Base-by-base conservation (phyloP, 139 green algal genomes). In the Tetratostichococcus sp. region DNA sequence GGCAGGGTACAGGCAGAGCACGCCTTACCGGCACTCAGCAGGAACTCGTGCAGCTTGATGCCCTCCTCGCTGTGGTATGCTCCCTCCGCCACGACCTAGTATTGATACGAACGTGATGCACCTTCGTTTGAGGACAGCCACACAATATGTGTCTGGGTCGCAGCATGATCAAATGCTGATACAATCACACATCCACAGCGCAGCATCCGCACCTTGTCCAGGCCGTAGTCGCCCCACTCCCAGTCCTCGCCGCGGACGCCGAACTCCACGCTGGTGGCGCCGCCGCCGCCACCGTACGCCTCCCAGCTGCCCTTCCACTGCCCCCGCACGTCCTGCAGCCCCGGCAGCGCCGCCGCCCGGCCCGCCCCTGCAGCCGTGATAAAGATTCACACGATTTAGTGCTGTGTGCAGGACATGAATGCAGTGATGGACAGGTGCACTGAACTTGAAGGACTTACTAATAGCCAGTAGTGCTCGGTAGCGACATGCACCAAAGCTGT, bases 11-110 rank as follows among this genome's bases (percentile, higher is more conserved):
- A n/a, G n/a, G n/a, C n/a, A n/a, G n/a, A n/a, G 39, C 8, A 11
- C 39, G 8, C 39, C 34, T 1, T 34, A 78, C 86, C 77, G 14
- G 75, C 79, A 8, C 58, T 73, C 26, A 93, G 73, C 22, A 78
- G 76, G 30, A 94, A 68, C 79, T 96, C 88, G 69, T 96, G 86
- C 67, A 98, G 70, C n/a, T 91, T 83, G 65, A 97, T 31, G 0
- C 93, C 93, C 57, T 97, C 93, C 30, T 78, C 69, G 50, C 80
- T 89, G 75, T 96, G 90, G 75, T 82, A 91, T n/a, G 66, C 81
- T 25, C 92, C 92, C 6, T 58, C 50, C 14, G 88, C 89, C 39
- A 82, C 67, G 69, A 91, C 73, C 73, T 84, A 70, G 39, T n/a
- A n/a, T n/a, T n/a, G n/a, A n/a, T n/a, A n/a, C n/a, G n/a, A n/a